Percentiles rank a stretch among this genome's conserved stretches.
These are phyloP conservation scores for Daldinia sp. DNA, from an alignment of 2,329 filamentous ascomycete genomes.

Conservation along the genomic window DNA sequence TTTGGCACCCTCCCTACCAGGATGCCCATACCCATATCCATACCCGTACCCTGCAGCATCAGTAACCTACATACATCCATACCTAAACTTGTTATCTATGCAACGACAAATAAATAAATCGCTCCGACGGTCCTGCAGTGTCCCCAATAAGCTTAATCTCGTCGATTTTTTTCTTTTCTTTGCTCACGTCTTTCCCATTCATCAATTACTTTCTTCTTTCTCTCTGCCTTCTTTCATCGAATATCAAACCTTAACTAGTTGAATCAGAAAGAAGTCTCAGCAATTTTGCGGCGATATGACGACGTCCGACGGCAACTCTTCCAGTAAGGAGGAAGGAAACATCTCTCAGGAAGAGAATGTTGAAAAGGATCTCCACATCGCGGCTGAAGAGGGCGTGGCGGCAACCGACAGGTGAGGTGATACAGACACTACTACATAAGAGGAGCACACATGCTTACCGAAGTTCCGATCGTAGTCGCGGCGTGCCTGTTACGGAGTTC, in stretches of 20 bases:
- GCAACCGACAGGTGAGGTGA: conserved; percentile 60
- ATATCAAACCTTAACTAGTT: neutral
- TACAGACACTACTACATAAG: neutral
- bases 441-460: conserved; percentile 15
- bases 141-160: neutral
- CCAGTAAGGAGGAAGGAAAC: conserved; percentile 21
- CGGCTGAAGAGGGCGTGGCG: conserved; percentile 58
- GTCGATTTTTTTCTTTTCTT: neutral
- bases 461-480: conserved; percentile 56
- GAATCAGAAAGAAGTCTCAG: neutral
- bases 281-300: neutral
- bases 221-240: neutral
- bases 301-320: conserved; percentile 14
- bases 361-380: conserved; percentile 45
- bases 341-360: conserved; percentile 21
- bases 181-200: neutral
- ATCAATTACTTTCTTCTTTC: neutral
- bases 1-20: conserved; percentile 7
- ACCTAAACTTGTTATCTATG: neutral
- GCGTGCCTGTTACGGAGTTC: conserved; percentile 63
- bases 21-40: neutral
- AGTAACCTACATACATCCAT: neutral
- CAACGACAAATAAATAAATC: conserved; percentile 1
- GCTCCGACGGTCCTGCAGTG: neutral
- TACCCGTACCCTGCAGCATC: neutral